Percentiles rank a stretch among this genome's conserved stretches.
Evolutionary conservation across 257 asterid species (phyloP).

Genomic region (Datura wrightii): DNA sequence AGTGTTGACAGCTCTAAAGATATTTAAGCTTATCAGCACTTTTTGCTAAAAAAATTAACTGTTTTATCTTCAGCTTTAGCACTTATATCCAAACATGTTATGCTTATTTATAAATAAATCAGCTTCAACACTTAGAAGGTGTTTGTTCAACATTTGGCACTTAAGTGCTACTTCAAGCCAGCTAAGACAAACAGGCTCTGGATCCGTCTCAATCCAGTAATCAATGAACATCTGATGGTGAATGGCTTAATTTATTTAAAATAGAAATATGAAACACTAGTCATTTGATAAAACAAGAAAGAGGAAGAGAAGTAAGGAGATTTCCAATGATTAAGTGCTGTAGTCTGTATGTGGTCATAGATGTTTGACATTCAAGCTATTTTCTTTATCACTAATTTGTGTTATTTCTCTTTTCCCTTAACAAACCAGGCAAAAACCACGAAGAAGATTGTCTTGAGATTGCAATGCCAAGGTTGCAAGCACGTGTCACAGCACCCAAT

Average conservation of each 20-base stretch:
- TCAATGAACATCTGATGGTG: not conserved
- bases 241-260: not conserved
- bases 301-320: not conserved
- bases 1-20: not conserved
- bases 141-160: not conserved
- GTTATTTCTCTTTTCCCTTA: not conserved
- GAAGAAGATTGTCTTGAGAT: slow-evolving; percentile 31
- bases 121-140: not conserved
- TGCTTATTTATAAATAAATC: not conserved
- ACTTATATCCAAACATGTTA: not conserved
- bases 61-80: not conserved
- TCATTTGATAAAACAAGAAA: not conserved
- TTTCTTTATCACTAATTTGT: not conserved
- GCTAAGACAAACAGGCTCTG: not conserved
- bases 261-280: not conserved
- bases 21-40: not conserved
- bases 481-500: slow-evolving; percentile 31
- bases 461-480: slow-evolving; percentile 29
- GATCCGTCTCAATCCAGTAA: not conserved
- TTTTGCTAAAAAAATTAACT: not conserved
- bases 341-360: not conserved
- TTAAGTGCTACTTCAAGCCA: not conserved
- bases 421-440: slow-evolving; percentile 26
- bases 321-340: not conserved
- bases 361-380: not conserved